Base-by-base conservation (phyloP, 2,329 filamentous ascomycete species). In the Bipolaris gigantea region DNA sequence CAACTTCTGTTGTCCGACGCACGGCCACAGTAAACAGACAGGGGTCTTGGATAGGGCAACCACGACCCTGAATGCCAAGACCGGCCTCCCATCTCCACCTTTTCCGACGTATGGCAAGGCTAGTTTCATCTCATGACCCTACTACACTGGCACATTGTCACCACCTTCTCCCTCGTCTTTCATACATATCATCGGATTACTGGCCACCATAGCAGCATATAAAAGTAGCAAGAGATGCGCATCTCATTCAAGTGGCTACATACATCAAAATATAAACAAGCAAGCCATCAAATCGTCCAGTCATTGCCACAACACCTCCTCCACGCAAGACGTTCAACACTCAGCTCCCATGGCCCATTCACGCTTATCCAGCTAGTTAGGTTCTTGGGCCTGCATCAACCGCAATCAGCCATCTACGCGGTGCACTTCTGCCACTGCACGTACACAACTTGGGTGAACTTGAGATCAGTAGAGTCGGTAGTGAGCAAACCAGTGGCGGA, bases 391-490 rank as follows among this genome's bases (percentile, higher is more conserved):
- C 41, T 46, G 7, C 49, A 50, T 32, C 36, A 52, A 60, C 59
- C 53, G 57, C 55, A 11, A 45, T 50, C 51, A 56, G 57, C 52
- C 60, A 64, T 53, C 47, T 53, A 59, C 30, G 35, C 5, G 25
- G 36, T 43, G 67, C 75, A 77, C 65, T 70, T 71, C 66, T 77
- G 70, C 78, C 78, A 80, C 65, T 74, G 69, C 48, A 80, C 71
- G 57, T 76, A 75, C 60, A 76, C 76, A 41, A 74, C 65, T 63
- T 75, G 72, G 30, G 67, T 74, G 67, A 80, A 77, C 66, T 79
- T 79, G 56, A 77, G 76, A 66, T 80, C 78, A 50, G 78, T 73
- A n/a, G 77, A 79, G 64, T 81, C 78, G 60, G 77, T 78, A 43
- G 77, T 80, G 57, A 81, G 70, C 16, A 77, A 62, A 51, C 78